Conservation (phyloP, 768 basidiomycete genomes). For the Cystofilobasidium bisporidii region DNA sequence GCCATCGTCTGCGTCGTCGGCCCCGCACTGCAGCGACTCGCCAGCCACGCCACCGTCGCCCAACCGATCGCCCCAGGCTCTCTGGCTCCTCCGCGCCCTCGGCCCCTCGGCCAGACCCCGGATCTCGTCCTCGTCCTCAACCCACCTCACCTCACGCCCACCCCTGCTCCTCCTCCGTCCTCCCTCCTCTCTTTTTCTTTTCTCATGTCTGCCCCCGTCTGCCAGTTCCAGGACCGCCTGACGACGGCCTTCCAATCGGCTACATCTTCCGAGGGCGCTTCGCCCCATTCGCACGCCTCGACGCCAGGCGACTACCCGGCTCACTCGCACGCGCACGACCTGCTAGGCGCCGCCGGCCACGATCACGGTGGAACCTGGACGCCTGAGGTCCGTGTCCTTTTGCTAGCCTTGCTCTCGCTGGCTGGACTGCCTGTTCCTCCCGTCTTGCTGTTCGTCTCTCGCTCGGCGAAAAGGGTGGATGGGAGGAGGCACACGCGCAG, state of each 20-base stretch:
- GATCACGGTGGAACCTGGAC: slow-evolving; percentile 40
- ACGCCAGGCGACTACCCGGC: slow-evolving; percentile 30
- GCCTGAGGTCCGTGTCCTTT: slow-evolving; percentile 41
- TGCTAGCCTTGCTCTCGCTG: neutral
- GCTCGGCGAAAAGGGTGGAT: too few species aligned
- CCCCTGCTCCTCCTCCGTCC: neutral
- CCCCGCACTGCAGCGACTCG: too few species aligned
- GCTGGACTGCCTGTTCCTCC: too few species aligned
- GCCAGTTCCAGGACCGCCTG: slow-evolving; percentile 40
- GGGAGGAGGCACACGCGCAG: neutral
- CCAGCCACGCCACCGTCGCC: too few species aligned
- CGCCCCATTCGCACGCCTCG: slow-evolving; percentile 44
- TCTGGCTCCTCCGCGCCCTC: too few species aligned
- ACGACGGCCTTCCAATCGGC: slow-evolving; percentile 29
- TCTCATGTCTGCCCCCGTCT: slow-evolving; percentile 28
- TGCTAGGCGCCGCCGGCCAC: slow-evolving; percentile 44
- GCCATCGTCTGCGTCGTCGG: too few species aligned
- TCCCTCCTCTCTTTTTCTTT: neutral
- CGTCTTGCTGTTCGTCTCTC: too few species aligned
- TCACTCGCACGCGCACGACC: slow-evolving; percentile 50
- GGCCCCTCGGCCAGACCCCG: too few species aligned
- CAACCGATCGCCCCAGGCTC: too few species aligned
- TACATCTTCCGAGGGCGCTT: neutral
- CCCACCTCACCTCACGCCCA: too few species aligned
- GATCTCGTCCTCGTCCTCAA: too few species aligned